Conservation (phyloP, 805 yeast genomes). For the Saturnispora quitensis region DNA sequence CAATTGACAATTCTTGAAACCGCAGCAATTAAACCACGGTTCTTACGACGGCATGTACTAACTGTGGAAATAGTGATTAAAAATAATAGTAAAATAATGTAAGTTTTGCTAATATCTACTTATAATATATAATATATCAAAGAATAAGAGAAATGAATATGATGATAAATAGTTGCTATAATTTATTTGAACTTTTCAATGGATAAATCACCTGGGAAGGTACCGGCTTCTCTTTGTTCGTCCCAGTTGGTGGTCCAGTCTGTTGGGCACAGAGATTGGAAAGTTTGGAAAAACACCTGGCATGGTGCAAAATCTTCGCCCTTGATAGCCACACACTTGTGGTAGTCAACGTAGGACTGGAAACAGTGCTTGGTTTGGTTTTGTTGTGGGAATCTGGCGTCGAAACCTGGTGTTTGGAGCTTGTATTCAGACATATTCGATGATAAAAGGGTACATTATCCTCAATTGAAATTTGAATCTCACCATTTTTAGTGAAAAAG, state of each 20-base stretch:
- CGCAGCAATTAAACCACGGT: too few species aligned
- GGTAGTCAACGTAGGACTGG: slow-evolving; percentile 96
- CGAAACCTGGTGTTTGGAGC: slow-evolving; percentile 64
- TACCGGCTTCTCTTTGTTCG: slow-evolving; percentile 56
- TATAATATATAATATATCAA: not conserved
- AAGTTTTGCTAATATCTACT: not conserved
- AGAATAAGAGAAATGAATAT: not conserved
- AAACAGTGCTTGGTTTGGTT: slow-evolving; percentile 98
- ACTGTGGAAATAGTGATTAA: not conserved
- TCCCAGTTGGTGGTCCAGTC: slow-evolving; percentile 87
- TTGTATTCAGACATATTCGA: slow-evolving; percentile 33
- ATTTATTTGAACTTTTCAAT: slow-evolving; percentile 25
- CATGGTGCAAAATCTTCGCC: slow-evolving; percentile 99
- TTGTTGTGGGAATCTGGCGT: slow-evolving; percentile 92
- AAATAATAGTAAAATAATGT: not conserved
- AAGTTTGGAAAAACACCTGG: slow-evolving; percentile 87
- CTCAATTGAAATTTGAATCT: not conserved
- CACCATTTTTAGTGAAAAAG: not conserved
- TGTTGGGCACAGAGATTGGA: slow-evolving; percentile 74
- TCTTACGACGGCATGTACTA: too few species aligned
- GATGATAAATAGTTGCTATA: not conserved
- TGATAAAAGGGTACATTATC: not conserved
- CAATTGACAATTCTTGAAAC: too few species aligned
- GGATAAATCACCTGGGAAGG: slow-evolving; percentile 33
- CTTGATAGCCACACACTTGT: slow-evolving; percentile 91